A percentile compares a stretch with the other conserved stretches of the same genome.
Conservation (phyloP, 2,329 filamentous ascomycete genomes). For the Alternaria sp. region DNA sequence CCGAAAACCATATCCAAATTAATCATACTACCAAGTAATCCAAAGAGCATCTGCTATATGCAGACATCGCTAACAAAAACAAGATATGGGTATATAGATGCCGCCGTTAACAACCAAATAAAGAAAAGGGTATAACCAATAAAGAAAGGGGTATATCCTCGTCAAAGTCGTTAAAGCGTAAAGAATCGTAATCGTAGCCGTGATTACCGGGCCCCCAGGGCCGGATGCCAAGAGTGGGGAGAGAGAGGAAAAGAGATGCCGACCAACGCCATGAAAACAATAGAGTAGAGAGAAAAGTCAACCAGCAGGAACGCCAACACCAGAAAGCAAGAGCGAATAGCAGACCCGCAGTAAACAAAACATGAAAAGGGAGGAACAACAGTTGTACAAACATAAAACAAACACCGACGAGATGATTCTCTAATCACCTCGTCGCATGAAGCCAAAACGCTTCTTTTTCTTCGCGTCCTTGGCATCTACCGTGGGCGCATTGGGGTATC, state of each 20-base stretch:
- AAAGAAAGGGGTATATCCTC: conserved; percentile 14
- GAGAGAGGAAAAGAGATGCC: background rate
- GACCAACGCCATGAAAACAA: background rate
- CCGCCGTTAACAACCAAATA: conserved; percentile 10
- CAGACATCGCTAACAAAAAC: conserved; percentile 1
- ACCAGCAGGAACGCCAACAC: background rate
- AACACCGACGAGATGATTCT: background rate
- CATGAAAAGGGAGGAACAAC: background rate
- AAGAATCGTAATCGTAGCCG: conserved; percentile 10
- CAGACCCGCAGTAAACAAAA: background rate
- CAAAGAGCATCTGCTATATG: background rate
- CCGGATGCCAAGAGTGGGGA: conserved; percentile 7
- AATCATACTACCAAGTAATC: conserved; percentile 1
- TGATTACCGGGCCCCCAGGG: conserved; percentile 12
- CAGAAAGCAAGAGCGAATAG: background rate
- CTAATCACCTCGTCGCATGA: conserved; percentile 13
- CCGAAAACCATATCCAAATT: conserved; percentile 3
- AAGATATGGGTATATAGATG: conserved; percentile 13
- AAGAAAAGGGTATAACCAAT: background rate
- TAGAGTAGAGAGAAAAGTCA: background rate
- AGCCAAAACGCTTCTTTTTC: conserved; percentile 15
- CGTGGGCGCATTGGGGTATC: conserved; percentile 12
- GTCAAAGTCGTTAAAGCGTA: conserved; percentile 12
- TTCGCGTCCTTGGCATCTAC: conserved; percentile 9
- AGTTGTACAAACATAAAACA: conserved; percentile 4